Evolutionary conservation across 805 yeast species (phyloP).

Genomic region (Candida ortonii): DNA sequence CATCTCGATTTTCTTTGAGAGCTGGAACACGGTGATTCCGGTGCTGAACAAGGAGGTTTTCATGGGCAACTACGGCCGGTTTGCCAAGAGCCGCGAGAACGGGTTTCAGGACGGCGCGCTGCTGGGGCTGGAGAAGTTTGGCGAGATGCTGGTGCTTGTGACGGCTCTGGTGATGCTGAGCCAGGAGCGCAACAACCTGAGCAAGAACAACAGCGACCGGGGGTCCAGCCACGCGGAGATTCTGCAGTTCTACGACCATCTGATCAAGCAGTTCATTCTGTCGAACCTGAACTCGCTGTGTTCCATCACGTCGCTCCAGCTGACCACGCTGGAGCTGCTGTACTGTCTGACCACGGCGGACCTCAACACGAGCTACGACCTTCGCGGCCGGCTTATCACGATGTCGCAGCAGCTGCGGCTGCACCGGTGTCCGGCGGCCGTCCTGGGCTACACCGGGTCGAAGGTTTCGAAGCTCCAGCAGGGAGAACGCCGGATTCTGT

Average conservation of each 20-base stretch:
- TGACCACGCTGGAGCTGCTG: constrained; percentile 63
- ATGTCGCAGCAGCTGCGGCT: constrained; percentile 85
- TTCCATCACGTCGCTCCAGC: constrained; percentile 67
- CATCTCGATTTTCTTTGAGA: constrained; percentile 64
- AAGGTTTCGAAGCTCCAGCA: constrained; percentile 67
- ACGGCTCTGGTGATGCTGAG: constrained; percentile 49
- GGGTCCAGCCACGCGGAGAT: constrained; percentile 29
- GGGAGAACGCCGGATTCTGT: constrained; percentile 76
- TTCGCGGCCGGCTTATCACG: constrained; percentile 71
- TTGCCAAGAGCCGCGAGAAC: constrained; percentile 45
- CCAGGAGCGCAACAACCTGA: constrained; percentile 30
- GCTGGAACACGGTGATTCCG: constrained; percentile 74
- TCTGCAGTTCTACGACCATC: constrained; percentile 52
- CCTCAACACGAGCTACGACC: constrained; percentile 66
- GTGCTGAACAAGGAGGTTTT: constrained; percentile 69
- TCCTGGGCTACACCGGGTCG: constrained; percentile 62
- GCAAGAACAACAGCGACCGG: constrained; percentile 10
- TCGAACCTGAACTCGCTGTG: constrained; percentile 60
- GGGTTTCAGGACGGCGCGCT: constrained; percentile 40
- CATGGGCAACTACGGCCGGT: constrained; percentile 51
- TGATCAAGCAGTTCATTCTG: constrained; percentile 60
- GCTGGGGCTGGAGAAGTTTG: constrained; percentile 51
- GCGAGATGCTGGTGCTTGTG: constrained; percentile 50
- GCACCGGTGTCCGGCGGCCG: constrained; percentile 85
- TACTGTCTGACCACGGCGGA: constrained; percentile 75